A percentile compares a stretch with the other conserved stretches of the same genome.
phyloP scores from a whole-genome alignment of 164 flowering plant genomes.

The Amborella trichopoda region DNA sequence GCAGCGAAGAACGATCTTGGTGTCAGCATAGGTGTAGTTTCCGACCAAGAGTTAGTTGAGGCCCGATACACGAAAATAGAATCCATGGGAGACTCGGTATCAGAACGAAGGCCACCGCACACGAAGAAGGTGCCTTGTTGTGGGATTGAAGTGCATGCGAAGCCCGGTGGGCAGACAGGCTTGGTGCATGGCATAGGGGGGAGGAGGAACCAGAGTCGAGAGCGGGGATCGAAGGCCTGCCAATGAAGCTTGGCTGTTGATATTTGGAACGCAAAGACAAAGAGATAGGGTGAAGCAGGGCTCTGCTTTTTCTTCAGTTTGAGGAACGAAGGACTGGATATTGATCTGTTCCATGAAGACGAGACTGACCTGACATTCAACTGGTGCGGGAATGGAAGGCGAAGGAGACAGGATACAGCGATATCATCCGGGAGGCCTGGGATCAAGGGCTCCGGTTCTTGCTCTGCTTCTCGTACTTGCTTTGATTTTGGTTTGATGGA shows the following conservation, averaged over 20 bases:
- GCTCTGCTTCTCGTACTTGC: not conserved
- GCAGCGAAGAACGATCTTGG: conserved; percentile 29
- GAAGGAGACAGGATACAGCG: conserved; percentile 33
- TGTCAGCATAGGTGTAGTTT: conserved; percentile 17
- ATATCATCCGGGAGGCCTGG: conserved; percentile 43
- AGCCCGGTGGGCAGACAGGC: conserved; percentile 16
- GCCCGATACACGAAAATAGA: conserved; percentile 16
- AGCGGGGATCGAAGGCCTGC: conserved; percentile 42
- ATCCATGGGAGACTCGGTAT: conserved; percentile 11
- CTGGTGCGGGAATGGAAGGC: conserved; percentile 36
- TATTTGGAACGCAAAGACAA: conserved; percentile 28
- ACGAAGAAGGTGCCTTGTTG: conserved; percentile 27
- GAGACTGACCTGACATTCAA: conserved; percentile 29
- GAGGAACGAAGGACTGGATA: conserved; percentile 20
- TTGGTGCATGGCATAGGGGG: conserved; percentile 34
- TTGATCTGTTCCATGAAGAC: conserved; percentile 30
- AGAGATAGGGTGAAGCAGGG: conserved; percentile 26
- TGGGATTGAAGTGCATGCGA: conserved; percentile 30
- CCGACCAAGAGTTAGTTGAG: conserved; percentile 31
- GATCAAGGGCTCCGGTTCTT: conserved; percentile 22
- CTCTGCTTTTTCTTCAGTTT: conserved; percentile 16
- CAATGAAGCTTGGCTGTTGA: conserved; percentile 24
- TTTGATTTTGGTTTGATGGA: not conserved
- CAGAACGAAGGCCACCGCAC: conserved; percentile 34
- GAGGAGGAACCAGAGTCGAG: conserved; percentile 32